Evolutionary conservation across 176 grass and related monocot genomes (phyloP).

Genomic region (Aegilops speltoides): DNA sequence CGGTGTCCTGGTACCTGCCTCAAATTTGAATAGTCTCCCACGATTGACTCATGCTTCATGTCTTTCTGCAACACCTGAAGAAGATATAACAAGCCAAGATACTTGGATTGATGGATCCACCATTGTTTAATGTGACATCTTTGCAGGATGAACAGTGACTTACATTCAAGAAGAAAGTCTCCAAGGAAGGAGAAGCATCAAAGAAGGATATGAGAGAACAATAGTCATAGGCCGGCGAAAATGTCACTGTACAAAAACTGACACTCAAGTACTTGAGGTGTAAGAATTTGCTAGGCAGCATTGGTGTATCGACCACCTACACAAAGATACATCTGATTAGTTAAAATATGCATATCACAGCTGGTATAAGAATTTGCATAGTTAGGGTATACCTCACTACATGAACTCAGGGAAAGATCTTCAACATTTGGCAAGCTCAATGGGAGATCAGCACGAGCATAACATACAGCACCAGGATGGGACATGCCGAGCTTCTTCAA

Average conservation of each 20-base stretch:
- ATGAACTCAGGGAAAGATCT: not conserved
- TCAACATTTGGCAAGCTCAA: not conserved
- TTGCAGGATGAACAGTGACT: not conserved
- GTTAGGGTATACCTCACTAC: not conserved
- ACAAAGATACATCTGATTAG: not conserved
- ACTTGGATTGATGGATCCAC: not conserved
- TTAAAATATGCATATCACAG: not conserved
- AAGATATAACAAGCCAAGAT: not conserved
- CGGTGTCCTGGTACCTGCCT: not conserved
- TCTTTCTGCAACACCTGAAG: no score
- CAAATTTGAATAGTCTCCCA: not conserved
- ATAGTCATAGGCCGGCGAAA: not conserved
- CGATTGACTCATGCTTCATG: not conserved
- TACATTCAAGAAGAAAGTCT: constrained; percentile 26
- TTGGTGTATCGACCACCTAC: not conserved
- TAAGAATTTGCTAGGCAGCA: not conserved
- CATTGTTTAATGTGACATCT: not conserved
- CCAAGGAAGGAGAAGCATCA: constrained; percentile 26
- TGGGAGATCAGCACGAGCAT: constrained; percentile 1
- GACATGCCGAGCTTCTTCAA: not conserved
- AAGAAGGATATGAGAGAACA: constrained; percentile 14
- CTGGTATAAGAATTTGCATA: no score
- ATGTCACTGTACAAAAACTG: not conserved
- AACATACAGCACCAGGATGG: not conserved
- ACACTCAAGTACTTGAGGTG: not conserved